phyloP scores from a whole-genome alignment of 2,329 filamentous ascomycete genomes.

The Nannizzia gypsea region DNA sequence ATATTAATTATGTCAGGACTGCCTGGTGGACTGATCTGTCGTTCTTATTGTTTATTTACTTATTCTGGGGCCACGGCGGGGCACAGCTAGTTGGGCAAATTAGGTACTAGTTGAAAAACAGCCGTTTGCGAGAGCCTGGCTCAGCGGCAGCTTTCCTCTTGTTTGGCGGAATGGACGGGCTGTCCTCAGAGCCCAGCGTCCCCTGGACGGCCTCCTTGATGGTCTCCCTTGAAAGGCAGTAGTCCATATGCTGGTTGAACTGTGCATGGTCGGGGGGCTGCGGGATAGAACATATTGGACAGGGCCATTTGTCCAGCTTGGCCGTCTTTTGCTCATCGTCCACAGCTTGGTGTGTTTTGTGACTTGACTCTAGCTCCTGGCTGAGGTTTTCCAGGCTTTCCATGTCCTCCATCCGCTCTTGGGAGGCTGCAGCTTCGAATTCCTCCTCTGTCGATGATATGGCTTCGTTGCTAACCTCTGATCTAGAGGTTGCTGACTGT shows the following conservation, averaged over 20 bases:
- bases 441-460: slow-evolving; percentile 10
- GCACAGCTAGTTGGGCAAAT: neutral
- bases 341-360: slow-evolving; percentile 17
- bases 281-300: slow-evolving; percentile 72
- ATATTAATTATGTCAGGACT: neutral
- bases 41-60: neutral
- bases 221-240: slow-evolving; percentile 72
- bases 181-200: slow-evolving; percentile 23
- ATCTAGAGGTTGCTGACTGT: neutral
- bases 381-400: slow-evolving; percentile 51
- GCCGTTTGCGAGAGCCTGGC: slow-evolving; percentile 21
- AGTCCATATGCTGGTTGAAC: slow-evolving; percentile 89
- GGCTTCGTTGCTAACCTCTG: neutral
- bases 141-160: slow-evolving; percentile 20
- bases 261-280: slow-evolving; percentile 61
- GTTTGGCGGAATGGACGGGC: neutral
- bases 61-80: neutral
- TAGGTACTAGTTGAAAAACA: slow-evolving; percentile 13
- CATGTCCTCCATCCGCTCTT: slow-evolving; percentile 50
- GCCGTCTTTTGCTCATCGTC: slow-evolving; percentile 13
- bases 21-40: neutral
- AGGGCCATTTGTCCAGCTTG: slow-evolving; percentile 52
- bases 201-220: slow-evolving; percentile 70
- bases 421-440: slow-evolving; percentile 37
- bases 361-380: slow-evolving; percentile 37